Evolutionary conservation across 257 asterid species (phyloP), one percentile per base, ranked within the genome.

Genomic region (Sherardia arvensis): DNA sequence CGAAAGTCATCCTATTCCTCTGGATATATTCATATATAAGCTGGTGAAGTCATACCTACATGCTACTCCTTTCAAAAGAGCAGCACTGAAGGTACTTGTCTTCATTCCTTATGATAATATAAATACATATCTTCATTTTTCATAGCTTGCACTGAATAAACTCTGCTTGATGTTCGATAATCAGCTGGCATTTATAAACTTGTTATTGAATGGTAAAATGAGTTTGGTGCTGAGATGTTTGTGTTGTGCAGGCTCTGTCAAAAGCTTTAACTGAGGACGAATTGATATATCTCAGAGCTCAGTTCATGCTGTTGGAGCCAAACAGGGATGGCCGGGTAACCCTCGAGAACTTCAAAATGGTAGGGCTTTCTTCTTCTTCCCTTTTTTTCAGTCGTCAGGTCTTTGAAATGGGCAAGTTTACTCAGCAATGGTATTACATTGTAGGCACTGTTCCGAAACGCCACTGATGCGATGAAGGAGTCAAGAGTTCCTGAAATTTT

Each of bases 1-100:
- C 64, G 95, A 86, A 79, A 86, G 73, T 80, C 84, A 84, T 80
- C 94, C 90, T 32, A 73, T 91, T 77, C 96, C 98, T n/a, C 72
- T 91, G 63, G 98, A 91, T 79, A 81, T 91, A 74, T 72, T 91
- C 73, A 80, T 86, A 66, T 91, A 81, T 74, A 91, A 86, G 82
- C 66, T 88, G 71, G 94, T 88, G 49, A 91, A 91, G 81, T 81
- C 84, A 9, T 88, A 88, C 77, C 71, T 88, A 14, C 90, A 86
- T 62, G 96, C 96, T 43, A 77, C 95, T n/a, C 96, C 98, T 43
- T 84, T 88, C 79, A 91, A 86, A 69, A 96, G 96, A 66, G 94
- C 95, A 32, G 96, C 98, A n/a, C 76, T 88, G 9, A 88, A 86
- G 95, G 98, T 91, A 84, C 67, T 22, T 6, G 2, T 63, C 36